Evolutionary conservation across 257 asterid genomes (phyloP).

Genomic region (Fraxinus cuspidata): DNA sequence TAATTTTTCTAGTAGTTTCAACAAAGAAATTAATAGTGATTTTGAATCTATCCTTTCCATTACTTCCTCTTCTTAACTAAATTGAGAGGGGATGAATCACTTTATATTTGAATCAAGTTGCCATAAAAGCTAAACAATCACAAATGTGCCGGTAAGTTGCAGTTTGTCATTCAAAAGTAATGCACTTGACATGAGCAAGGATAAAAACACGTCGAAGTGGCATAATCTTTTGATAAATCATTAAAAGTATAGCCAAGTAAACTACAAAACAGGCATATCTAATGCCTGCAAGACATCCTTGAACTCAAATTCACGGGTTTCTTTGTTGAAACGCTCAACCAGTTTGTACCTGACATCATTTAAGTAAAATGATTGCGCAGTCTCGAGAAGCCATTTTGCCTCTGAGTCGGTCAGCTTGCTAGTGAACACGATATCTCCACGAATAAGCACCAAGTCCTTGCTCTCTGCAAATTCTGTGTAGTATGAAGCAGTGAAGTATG

Average conservation of each 20-base stretch:
- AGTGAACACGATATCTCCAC: conserved; percentile 83
- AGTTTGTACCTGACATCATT: conserved; percentile 85
- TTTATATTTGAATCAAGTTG: too few species aligned
- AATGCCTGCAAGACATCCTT: conserved; percentile 78
- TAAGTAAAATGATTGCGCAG: conserved; percentile 83
- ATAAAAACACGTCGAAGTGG: neutral
- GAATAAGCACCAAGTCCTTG: conserved; percentile 81
- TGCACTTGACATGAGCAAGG: neutral
- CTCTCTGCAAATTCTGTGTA: conserved; percentile 75
- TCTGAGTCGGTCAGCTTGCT: conserved; percentile 87
- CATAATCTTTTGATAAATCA: neutral
- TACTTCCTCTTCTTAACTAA: too few species aligned
- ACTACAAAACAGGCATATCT: conserved; percentile 78
- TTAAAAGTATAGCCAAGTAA: neutral
- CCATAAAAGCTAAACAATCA: too few species aligned
- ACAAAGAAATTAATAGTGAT: too few species aligned
- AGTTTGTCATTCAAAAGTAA: too few species aligned
- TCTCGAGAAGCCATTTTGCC: conserved; percentile 88
- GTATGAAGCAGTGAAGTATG: conserved; percentile 70
- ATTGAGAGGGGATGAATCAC: too few species aligned
- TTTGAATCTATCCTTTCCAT: too few species aligned
- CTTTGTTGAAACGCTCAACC: conserved; percentile 85
- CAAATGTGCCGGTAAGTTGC: too few species aligned
- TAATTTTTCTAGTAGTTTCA: too few species aligned
- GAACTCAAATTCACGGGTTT: conserved; percentile 83